phyloP scores from a whole-genome alignment of 106 monocot genomes.

The Apostasia shenzhenica region DNA sequence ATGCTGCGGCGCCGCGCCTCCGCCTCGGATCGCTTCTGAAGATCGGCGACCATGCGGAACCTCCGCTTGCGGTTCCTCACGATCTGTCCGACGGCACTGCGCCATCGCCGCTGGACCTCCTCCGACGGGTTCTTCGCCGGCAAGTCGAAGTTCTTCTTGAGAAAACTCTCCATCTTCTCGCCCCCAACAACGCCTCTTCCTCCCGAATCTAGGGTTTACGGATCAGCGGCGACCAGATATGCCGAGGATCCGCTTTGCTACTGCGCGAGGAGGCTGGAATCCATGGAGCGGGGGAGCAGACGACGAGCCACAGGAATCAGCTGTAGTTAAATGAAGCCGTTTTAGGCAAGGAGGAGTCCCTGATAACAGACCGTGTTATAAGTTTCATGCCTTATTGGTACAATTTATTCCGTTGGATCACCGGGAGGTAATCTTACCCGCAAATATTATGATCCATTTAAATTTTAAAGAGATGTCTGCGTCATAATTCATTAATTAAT shows the following conservation, averaged over 20 bases:
- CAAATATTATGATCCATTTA: too few species aligned
- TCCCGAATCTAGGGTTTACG: not conserved
- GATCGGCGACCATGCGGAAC: constrained; percentile 22
- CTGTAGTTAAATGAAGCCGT: too few species aligned
- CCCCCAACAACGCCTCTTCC: not conserved
- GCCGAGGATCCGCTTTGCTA: too few species aligned
- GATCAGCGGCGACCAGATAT: not conserved
- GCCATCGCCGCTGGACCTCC: constrained; percentile 18
- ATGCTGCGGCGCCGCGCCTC: constrained; percentile 14
- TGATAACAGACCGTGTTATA: too few species aligned
- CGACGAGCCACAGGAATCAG: too few species aligned
- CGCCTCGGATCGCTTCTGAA: constrained; percentile 18
- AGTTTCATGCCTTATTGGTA: too few species aligned
- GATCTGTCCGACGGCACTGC: constrained; percentile 22
- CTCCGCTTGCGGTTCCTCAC: constrained; percentile 20
- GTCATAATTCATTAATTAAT: too few species aligned
- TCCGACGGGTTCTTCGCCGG: constrained; percentile 26
- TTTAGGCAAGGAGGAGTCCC: too few species aligned
- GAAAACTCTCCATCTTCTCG: constrained; percentile 18
- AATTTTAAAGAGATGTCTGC: too few species aligned
- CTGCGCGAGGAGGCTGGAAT: not conserved
- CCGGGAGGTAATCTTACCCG: too few species aligned
- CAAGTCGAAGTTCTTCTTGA: constrained; percentile 21
- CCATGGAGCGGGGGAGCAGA: too few species aligned
- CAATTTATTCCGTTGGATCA: too few species aligned